Base-by-base conservation (phyloP, 805 yeast genomes). In the Sungouiella thailandica region DNA sequence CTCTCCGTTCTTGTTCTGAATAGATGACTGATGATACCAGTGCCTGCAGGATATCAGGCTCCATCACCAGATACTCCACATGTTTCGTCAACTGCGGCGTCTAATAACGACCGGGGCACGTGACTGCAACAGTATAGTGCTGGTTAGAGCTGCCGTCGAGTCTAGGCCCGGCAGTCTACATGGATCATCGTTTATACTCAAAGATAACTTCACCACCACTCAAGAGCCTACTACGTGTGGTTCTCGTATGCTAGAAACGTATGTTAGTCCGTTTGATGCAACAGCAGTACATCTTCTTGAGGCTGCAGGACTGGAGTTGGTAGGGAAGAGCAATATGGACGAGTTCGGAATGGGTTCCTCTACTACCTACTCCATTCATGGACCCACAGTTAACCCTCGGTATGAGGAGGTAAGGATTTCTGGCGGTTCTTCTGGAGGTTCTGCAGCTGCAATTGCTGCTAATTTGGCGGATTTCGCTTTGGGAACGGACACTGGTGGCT, bases 401-500 rank as follows among this genome's bases (percentile, higher is more conserved):
- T 39, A 30, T 31, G 11, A 19, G n/a, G 45, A 41, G 7, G 29
- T 19, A 13, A 41, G 41, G 6, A 56, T 65, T 1, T 68, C 83
- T 2, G 99, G 99, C 9, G 98, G 98, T 0, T 88, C 97, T 0
- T 86, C 96, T 5, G 96, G 97, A 13, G 98, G 98, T 0, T 76
- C 93, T 24, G 97, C 97, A 0, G 95, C 95, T 1, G 84, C 94
- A 0, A 96, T 90, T 2, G 81, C 90, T 1, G 74, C 81, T 0
- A 80, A 64, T 1, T 51, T 78, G 41, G 81, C 78, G 22, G 86
- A 82, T 52, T 78, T 84, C 47, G 74, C 95, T 1, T 58, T 93
- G 23, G 99, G 98, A 0, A 84, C 97, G 1, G 99, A 93, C 50
- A 93, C 99, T 0, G 99, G 99, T 4, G 99, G 99, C 0, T 87